Evolutionary conservation across 345 rosid genomes (phyloP), one percentile per base, ranked within the genome.

Genomic region (Gossypium longicalyx): DNA sequence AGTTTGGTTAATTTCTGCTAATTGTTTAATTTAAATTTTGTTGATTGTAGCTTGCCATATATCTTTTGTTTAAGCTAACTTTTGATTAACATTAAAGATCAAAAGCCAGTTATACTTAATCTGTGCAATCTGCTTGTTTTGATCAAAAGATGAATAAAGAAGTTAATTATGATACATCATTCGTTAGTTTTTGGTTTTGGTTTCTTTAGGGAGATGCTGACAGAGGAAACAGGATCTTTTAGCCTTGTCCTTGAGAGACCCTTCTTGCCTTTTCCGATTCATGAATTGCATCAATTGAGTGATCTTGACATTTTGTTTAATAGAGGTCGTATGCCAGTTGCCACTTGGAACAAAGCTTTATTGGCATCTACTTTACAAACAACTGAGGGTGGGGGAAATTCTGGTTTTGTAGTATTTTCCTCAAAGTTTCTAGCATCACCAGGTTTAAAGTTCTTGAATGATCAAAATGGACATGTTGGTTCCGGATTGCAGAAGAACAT

Each of bases 201-300:
- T 86, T 85, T 80, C 70, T 83, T 82, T 84, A 92, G 98, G 94
- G 82, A 80, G 85, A 81, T 90, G 85, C 80, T 88, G 85, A 80
- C 71, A 54, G 90, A 87, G 83, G 82, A 79, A 73, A 74, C 71
- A 3, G 93, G 92, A 71, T 76, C 85, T 15, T 89, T 85, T 70
- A 88, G 97, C 82, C 84, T 94, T 71, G 87, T 94, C 75, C 93
- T 92, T 53, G 97, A 90, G 85, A 87, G 97, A 77, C 97, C 98
- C 13, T 85, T 85, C 79, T 85, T 91, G 53, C 91, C 97, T 64
- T 94, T 85, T 82, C 97, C 97, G 45, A 76, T 92, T 80, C 93
- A 88, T 65, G 90, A 80, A 52, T 80, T 89, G 52, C 86, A 83
- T 62, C 74, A 29, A 49, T 79, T 79, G 23, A 81, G 82, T 56